These are phyloP conservation scores for Neonectria sp. DNA, from an alignment of 2,329 filamentous ascomycete species.

Conservation along the genomic window DNA sequence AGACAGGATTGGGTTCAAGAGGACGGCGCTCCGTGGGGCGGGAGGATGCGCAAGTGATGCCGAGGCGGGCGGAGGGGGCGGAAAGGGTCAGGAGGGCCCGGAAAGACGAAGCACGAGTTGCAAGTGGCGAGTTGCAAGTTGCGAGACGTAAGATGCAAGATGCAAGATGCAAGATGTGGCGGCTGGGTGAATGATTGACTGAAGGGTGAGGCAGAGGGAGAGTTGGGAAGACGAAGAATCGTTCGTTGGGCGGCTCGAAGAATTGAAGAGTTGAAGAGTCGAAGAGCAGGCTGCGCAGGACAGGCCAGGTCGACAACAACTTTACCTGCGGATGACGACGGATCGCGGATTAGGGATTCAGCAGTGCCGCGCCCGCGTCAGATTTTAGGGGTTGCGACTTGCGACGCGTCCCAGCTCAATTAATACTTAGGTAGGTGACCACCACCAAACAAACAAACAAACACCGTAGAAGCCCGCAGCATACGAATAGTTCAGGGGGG, in stretches of 20 bases:
- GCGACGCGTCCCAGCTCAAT: conserved; percentile 23
- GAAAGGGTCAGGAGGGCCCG: conserved; percentile 41
- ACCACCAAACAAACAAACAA: neutral
- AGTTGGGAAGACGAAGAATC: conserved; percentile 14
- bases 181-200: conserved; percentile 44
- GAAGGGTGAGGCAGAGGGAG: conserved; percentile 32
- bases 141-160: conserved; percentile 2
- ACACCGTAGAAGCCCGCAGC: neutral
- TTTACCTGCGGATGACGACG: conserved; percentile 25
- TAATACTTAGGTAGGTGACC: neutral
- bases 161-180: neutral
- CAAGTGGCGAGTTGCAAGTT: conserved; percentile 22
- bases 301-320: conserved; percentile 24
- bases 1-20: conserved; percentile 25
- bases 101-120: conserved; percentile 23
- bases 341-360: conserved; percentile 28
- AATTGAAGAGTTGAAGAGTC: conserved; percentile 21
- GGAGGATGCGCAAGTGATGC: conserved; percentile 25
- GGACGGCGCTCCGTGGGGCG: conserved; percentile 28
- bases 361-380: conserved; percentile 26
- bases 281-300: conserved; percentile 6
- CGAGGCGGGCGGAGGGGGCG: conserved; percentile 26
- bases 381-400: conserved; percentile 25
- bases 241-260: conserved; percentile 1
- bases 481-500: conserved; percentile 2